phyloP scores from a whole-genome alignment of 163 green algal species.

The Scenedesmus sp. region DNA sequence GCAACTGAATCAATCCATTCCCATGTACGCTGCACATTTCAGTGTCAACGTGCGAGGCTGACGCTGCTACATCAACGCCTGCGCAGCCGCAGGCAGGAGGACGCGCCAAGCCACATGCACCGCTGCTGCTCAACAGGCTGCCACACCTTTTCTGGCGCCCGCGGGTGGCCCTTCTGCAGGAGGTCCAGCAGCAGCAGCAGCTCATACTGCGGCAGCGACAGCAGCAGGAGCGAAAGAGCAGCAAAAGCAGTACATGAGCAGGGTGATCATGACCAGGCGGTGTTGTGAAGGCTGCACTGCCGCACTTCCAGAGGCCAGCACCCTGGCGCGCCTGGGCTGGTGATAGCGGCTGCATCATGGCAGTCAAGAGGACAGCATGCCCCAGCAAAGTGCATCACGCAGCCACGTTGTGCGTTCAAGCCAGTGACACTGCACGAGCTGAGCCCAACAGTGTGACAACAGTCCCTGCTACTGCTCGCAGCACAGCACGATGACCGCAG shows the following conservation, averaged over 20 bases:
- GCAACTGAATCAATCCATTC: too few relatives aligned
- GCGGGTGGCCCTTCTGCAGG: slow-evolving; percentile 68
- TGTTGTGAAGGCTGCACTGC: too few relatives aligned
- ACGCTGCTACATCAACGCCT: too few relatives aligned
- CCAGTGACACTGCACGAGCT: too few relatives aligned
- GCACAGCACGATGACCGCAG: background rate
- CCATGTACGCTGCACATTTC: too few relatives aligned
- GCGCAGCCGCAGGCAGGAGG: background rate
- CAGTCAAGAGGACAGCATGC: too few relatives aligned
- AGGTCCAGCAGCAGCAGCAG: slow-evolving; percentile 64
- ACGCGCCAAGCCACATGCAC: background rate
- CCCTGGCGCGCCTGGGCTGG: too few relatives aligned
- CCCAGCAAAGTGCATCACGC: background rate
- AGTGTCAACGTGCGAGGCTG: too few relatives aligned
- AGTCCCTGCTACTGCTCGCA: background rate
- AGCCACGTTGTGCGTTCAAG: background rate
- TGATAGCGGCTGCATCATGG: too few relatives aligned
- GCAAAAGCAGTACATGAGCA: background rate
- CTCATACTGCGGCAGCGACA: slow-evolving; percentile 72
- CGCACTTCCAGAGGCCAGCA: too few relatives aligned
- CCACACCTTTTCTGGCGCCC: slow-evolving; percentile 62
- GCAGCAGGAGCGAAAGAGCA: slow-evolving; percentile 47
- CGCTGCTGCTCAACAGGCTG: background rate
- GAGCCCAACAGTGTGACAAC: background rate
- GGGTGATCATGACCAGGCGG: too few relatives aligned